phyloP scores from a whole-genome alignment of 2,329 filamentous ascomycete species.

The Immersiporthe knoxdaviesiana region DNA sequence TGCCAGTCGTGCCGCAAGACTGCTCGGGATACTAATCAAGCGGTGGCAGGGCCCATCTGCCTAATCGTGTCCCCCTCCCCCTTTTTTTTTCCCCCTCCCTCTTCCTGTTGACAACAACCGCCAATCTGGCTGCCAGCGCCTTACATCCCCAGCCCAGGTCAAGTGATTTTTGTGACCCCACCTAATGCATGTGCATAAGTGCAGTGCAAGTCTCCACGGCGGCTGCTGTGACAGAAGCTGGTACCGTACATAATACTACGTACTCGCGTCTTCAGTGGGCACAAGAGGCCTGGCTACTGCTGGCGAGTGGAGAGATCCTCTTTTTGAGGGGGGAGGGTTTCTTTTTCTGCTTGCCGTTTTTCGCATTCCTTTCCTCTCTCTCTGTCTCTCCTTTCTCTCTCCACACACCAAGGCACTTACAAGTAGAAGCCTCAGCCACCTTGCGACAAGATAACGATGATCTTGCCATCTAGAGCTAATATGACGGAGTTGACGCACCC shows the following conservation, averaged over 20 bases:
- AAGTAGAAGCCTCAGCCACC: constrained; percentile 6
- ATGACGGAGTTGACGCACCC: not conserved
- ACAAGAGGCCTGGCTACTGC: not conserved
- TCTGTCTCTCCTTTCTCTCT: too few species aligned
- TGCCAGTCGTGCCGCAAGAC: not conserved
- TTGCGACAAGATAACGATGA: constrained; percentile 2
- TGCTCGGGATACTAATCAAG: not conserved
- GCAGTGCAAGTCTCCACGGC: not conserved
- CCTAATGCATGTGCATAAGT: not conserved
- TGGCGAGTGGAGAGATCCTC: not conserved
- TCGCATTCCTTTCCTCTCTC: too few species aligned
- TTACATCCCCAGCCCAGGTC: too few species aligned
- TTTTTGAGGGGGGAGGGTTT: too few species aligned
- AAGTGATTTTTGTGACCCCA: not conserved
- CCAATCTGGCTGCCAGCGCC: not conserved
- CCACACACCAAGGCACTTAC: not conserved
- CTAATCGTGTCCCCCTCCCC: not conserved
- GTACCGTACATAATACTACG: too few species aligned
- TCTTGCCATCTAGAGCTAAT: not conserved
- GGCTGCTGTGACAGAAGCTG: not conserved
- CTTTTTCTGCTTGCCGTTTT: too few species aligned
- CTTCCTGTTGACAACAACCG: too few species aligned
- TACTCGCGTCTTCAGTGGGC: not conserved
- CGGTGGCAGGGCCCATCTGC: not conserved
- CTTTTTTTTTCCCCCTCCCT: too few species aligned